Conservation (phyloP, 75 land plant genomes). For the Selaginella moellendorffii region DNA sequence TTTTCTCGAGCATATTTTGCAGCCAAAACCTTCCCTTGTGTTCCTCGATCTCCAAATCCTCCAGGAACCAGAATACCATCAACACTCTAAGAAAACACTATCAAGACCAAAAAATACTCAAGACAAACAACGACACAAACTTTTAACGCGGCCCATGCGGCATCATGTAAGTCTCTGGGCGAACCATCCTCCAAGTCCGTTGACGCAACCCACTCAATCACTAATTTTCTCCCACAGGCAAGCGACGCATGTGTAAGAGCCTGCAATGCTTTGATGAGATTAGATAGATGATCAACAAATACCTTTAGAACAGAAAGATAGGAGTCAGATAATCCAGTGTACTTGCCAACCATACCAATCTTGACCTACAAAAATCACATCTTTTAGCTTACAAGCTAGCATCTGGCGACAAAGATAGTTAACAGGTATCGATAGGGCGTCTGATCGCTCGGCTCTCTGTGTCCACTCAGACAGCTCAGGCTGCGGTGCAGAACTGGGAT, state of each 20-base stretch:
- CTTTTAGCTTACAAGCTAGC: neutral
- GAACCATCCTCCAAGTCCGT: conserved; percentile 84
- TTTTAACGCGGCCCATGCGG: conserved; percentile 68
- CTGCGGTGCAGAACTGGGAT: conserved; percentile 43
- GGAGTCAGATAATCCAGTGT: conserved; percentile 83
- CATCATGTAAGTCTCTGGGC: conserved; percentile 50
- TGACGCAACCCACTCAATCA: conserved; percentile 81
- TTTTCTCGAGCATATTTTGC: conserved; percentile 92
- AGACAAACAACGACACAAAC: too few species aligned
- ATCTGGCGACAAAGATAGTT: conserved; percentile 8
- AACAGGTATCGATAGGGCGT: conserved; percentile 62
- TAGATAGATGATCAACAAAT: neutral
- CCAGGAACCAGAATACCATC: conserved; percentile 85
- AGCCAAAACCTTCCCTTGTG: conserved; percentile 80
- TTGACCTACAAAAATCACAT: conserved; percentile 59
- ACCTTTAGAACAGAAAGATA: conserved; percentile 97
- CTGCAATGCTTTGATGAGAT: conserved; percentile 20
- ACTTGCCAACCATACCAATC: conserved; percentile 97
- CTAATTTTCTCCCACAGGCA: conserved; percentile 58
- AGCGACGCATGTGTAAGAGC: conserved; percentile 86
- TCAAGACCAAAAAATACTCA: too few species aligned
- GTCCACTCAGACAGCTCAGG: conserved; percentile 74
- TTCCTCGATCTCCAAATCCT: conserved; percentile 96
- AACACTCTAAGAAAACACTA: conserved; percentile 27
- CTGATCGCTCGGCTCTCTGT: conserved; percentile 49